Evolutionary conservation across 768 basidiomycete genomes (phyloP).

Genomic region (Boletales sp.): DNA sequence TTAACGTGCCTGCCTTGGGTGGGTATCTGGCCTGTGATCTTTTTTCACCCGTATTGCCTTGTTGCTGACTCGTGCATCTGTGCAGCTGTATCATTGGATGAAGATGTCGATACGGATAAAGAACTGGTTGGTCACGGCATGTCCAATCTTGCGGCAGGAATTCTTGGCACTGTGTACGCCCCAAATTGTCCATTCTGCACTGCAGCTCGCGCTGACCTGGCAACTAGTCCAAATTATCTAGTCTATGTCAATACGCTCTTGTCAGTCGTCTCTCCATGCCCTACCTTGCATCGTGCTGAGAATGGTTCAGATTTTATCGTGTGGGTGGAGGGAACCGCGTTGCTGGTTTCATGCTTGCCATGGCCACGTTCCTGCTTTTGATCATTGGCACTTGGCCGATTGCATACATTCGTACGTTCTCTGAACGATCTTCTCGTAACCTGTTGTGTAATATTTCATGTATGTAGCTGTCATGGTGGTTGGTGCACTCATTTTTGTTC

Average conservation of each 20-base stretch:
- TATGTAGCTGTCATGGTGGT: slow-evolving; percentile 83
- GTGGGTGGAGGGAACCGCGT: slow-evolving; percentile 85
- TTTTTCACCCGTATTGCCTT: neutral
- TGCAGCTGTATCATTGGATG: slow-evolving; percentile 80
- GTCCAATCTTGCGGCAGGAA: slow-evolving; percentile 81
- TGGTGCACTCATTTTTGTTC: slow-evolving; percentile 86
- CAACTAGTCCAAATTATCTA: slow-evolving; percentile 71
- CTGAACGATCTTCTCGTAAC: neutral
- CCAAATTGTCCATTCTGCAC: neutral
- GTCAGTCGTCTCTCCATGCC: slow-evolving; percentile 34
- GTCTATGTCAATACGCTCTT: slow-evolving; percentile 85
- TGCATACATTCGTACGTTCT: slow-evolving; percentile 78
- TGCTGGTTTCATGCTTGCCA: slow-evolving; percentile 81
- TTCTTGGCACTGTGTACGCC: slow-evolving; percentile 75
- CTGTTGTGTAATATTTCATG: neutral
- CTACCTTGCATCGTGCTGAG: neutral
- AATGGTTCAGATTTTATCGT: slow-evolving; percentile 68
- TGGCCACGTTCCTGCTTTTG: slow-evolving; percentile 67
- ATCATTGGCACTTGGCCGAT: slow-evolving; percentile 86
- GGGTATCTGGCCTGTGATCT: slow-evolving; percentile 13
- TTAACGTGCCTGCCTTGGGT: slow-evolving; percentile 90
- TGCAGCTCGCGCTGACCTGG: neutral
- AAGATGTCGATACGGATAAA: slow-evolving; percentile 87
- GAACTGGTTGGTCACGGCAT: slow-evolving; percentile 93
- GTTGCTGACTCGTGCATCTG: neutral